A percentile compares a stretch with the other conserved stretches of the same genome.
phyloP scores from a whole-genome alignment of 1,284 basidiomycete genomes.

The Ustilago loliicola region DNA sequence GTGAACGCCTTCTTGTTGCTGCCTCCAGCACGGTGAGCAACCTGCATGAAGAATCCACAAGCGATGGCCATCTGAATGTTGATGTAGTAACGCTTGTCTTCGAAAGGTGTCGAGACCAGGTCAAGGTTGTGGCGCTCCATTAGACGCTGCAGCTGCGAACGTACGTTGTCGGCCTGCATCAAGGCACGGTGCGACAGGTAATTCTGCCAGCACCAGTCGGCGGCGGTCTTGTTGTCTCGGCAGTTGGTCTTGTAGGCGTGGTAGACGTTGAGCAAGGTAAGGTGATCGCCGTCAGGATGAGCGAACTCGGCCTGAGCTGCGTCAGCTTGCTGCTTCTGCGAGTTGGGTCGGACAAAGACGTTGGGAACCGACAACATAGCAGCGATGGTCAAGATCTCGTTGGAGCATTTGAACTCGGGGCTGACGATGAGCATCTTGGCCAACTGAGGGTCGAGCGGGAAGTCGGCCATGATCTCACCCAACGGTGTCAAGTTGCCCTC shows the following conservation, averaged over 20 bases:
- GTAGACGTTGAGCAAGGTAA: constrained; percentile 95
- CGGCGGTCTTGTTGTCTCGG: constrained; percentile 58
- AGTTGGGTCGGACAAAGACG: constrained; percentile 86
- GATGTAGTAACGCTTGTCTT: constrained; percentile 83
- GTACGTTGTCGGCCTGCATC: constrained; percentile 94
- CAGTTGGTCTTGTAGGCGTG: constrained; percentile 85
- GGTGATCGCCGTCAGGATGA: constrained; percentile 94
- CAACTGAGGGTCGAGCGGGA: constrained; percentile 95
- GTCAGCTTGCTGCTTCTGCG: constrained; percentile 88
- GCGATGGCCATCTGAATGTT: constrained; percentile 88
- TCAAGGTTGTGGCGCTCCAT: constrained; percentile 87
- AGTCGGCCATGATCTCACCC: constrained; percentile 95
- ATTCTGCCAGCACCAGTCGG: constrained; percentile 90
- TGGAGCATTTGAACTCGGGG: constrained; percentile 94
- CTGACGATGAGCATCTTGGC: constrained; percentile 92
- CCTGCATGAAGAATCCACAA: constrained; percentile 98
- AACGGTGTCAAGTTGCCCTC: constrained; percentile 90
- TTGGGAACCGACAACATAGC: constrained; percentile 95
- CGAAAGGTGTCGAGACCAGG: constrained; percentile 79
- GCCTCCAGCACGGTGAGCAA: constrained; percentile 81
- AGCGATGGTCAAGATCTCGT: constrained; percentile 93
- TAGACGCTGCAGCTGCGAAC: constrained; percentile 86
- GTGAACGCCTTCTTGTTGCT: constrained; percentile 70
- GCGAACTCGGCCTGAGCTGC: constrained; percentile 88
- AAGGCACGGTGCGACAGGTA: constrained; percentile 88